Percentiles rank a stretch among this genome's conserved stretches.
phyloP scores from a whole-genome alignment of 805 yeast species.

The Limtongozyma cylindracea region DNA sequence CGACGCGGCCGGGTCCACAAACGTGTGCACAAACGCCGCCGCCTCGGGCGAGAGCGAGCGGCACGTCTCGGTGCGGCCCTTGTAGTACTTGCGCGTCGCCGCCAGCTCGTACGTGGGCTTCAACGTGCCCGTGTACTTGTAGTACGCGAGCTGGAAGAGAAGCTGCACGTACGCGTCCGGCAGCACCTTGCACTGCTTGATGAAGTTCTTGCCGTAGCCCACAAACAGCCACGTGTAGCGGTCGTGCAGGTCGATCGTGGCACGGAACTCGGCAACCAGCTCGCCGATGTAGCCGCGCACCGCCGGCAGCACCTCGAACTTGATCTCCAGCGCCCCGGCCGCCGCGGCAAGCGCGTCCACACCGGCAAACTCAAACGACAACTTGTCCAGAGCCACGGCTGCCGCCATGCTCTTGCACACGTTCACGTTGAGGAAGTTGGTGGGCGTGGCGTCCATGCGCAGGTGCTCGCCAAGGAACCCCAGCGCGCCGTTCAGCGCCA shows the following conservation, averaged over 20 bases:
- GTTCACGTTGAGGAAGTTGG: constrained; percentile 64
- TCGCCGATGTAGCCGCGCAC: constrained; percentile 21
- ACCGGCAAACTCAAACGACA: constrained; percentile 10
- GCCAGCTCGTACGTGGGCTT: constrained; percentile 94
- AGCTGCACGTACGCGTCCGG: constrained; percentile 91
- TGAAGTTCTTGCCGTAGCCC: constrained; percentile 68
- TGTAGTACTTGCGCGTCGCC: constrained; percentile 68
- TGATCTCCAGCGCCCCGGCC: constrained; percentile 7
- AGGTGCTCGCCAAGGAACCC: constrained; percentile 96
- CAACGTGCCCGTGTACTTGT: constrained; percentile 49
- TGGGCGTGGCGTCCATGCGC: constrained; percentile 95
- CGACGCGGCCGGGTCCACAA: constrained; percentile 30
- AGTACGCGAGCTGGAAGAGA: constrained; percentile 77
- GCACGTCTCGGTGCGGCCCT: constrained; percentile 89
- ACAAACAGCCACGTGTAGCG: constrained; percentile 57
- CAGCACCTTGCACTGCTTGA: constrained; percentile 62
- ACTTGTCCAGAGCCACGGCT: constrained; percentile 25
- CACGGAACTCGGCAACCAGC: constrained; percentile 31
- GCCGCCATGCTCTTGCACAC: too few species aligned
- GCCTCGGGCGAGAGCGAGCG: constrained; percentile 61
- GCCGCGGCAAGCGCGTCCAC: constrained; percentile 4
- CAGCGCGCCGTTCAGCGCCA: constrained; percentile 62
- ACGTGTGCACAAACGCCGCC: constrained; percentile 41
- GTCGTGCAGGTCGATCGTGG: constrained; percentile 40
- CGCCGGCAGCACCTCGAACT: constrained; percentile 32